Evolutionary conservation across 495 filamentous ascomycete species (phyloP), one percentile per base, ranked within the genome.

Genomic region (Mytilinidion resinicola): DNA sequence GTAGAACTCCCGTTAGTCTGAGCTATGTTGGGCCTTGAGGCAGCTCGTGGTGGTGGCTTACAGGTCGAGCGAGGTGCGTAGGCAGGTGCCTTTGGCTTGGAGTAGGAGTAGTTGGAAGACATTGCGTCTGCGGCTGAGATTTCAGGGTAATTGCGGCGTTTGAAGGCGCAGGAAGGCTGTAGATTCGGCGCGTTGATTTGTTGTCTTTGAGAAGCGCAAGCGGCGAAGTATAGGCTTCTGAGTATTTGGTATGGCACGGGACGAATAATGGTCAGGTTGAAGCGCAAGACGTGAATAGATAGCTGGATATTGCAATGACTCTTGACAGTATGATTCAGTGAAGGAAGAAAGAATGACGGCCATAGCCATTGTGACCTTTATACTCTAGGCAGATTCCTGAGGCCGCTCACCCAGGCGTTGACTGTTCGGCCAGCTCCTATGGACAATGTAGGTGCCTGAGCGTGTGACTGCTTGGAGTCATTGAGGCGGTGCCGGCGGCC

Each of bases 361-460:
- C 10, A n/a, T 15, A 11, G 15, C 10, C 44, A 21, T 21, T 9
- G 17, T 21, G 46, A 25, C 8, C 33, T 65, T 59, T 65, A 62
- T 59, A 9, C 25, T 41, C 56, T 41, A 65, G 62, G 62, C 62
- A 62, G 54, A 61, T 43, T 49, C 56, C 56, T 62, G 63, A 66
- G 63, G 63, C 63, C 63, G 55, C 56, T 48, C 35, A 33, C 19
- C 25, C 25, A 38, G 47, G 33, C 12, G 30, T 60, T 59, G 57
- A 61, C 57, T 54, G 48, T 57, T 51, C 57, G 11, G 33, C 38
- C 14, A 58, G 7, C 44, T 57, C 48, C 63, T 59, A 58, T 34
- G 33, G 20, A 15, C 38, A 62, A 61, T 19, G 59, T 53, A 33
- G 63, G 47, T 62, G 63, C 63, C 63, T 66, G 58, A 55, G 62